Evolutionary conservation across 2,329 filamentous ascomycete genomes (phyloP).

Genomic region (Pseudodiploospora longispora): DNA sequence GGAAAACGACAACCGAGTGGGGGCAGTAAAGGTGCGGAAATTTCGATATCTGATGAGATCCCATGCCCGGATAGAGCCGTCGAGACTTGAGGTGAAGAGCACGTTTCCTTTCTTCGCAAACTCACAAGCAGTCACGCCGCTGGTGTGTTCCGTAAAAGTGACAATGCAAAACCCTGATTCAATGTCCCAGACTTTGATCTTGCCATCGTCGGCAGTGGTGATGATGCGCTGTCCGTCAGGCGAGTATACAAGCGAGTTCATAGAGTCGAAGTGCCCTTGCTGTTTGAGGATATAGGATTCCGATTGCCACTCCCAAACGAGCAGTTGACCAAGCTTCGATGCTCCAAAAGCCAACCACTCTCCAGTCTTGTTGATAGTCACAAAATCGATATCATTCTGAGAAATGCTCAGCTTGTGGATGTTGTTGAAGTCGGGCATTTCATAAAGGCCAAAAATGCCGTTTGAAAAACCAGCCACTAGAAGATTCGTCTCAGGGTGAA

Average conservation of each 20-base stretch:
- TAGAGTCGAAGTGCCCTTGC: conserved; percentile 91
- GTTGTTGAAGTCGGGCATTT: conserved; percentile 90
- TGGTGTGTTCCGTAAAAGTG: conserved; percentile 94
- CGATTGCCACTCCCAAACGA: conserved; percentile 99
- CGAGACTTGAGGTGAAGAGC: conserved; percentile 87
- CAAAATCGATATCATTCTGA: conserved; percentile 91
- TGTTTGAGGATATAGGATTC: conserved; percentile 98
- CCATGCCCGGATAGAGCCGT: conserved; percentile 92
- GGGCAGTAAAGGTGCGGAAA: conserved; percentile 94
- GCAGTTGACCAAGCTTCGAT: conserved; percentile 86
- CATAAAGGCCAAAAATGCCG: conserved; percentile 87
- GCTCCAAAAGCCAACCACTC: conserved; percentile 98
- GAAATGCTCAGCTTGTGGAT: conserved; percentile 93
- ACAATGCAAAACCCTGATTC: conserved; percentile 96
- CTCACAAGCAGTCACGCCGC: conserved; percentile 86
- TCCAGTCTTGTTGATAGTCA: conserved; percentile 87
- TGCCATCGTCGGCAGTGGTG: conserved; percentile 91
- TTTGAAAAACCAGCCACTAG: conserved; percentile 96
- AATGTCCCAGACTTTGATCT: conserved; percentile 97
- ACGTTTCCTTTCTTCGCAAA: conserved; percentile 95
- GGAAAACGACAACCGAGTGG: conserved; percentile 83
- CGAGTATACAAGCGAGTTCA: conserved; percentile 89
- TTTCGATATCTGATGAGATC: conserved; percentile 93
- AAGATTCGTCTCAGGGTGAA: conserved; percentile 79
- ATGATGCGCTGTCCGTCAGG: conserved; percentile 90